Base-by-base conservation (phyloP, 1,284 basidiomycete genomes). In the Irpex rosettiformis region DNA sequence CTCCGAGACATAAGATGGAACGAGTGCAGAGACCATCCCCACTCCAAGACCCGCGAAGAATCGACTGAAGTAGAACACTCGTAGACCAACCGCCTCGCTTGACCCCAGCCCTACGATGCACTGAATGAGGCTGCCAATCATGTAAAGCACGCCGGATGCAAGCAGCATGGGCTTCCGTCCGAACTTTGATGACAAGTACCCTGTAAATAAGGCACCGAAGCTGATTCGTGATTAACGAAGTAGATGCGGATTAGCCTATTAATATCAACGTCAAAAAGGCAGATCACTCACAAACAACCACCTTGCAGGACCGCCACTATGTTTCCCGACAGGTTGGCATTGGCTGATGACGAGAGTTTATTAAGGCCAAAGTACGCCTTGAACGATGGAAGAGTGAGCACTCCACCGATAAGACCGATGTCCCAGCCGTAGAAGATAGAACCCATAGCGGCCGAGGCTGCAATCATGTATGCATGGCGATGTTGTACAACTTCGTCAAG, bases 241-340 rank as follows among this genome's bases (percentile, higher is more conserved):
- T 45, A 49, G 22, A 40, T 3, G 16, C 52, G 42, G n/a, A 10
- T 16, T n/a, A n/a, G 25, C n/a, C 21, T 13, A 27, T 58, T 29
- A 58, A 45, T 25, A 42, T 21, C 8, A 7, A 28, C 16, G 21
- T 51, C 18, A 24, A 11, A 16, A 24, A 51, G 6, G 16, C 24
- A 33, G 8, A 55, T 49, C n/a, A 77, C 84, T 65, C 74, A 86
- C 82, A 86, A 82, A 57, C 75, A 79, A 8, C 83, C 81, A 3
- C 75, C 83, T 59, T 85, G 84, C 40, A 86, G 69, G 53, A 85
- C 75, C 0, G 82, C 74, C 18, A 86, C 85, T 40, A 86, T 79
- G 65, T 86, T 83, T 4, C 81, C 81, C 49, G 73, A 74, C 22
- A 82, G 59, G 57, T 75, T 66, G 8, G 79, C 78, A 27, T 68